Percentiles rank a stretch among this genome's conserved stretches.
Evolutionary conservation across 345 rosid species (phyloP).

Genomic region (Hevea brasiliensis): DNA sequence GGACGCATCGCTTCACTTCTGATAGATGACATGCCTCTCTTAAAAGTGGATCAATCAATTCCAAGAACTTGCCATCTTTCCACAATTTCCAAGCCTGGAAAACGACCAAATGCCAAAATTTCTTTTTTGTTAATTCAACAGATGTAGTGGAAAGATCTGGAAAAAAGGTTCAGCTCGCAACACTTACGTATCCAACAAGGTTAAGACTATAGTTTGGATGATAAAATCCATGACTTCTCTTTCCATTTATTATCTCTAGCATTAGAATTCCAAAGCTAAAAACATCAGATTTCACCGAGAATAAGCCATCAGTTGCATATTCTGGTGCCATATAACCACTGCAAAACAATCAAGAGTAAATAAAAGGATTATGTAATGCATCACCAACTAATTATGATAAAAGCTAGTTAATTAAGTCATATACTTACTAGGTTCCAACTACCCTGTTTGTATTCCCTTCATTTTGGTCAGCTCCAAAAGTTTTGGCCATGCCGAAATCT

Average conservation of each 20-base stretch:
- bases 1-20: too few relatives aligned
- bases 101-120: not conserved
- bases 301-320: constrained; percentile 15
- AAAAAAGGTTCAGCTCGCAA: not conserved
- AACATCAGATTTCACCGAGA: constrained; percentile 18
- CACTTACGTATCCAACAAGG: constrained; percentile 16
- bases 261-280: constrained; percentile 16
- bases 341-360: not conserved
- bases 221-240: constrained; percentile 10
- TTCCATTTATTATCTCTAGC: constrained; percentile 19
- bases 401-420: not conserved
- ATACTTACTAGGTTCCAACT: constrained; percentile 12
- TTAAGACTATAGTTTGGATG: not conserved
- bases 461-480: not conserved
- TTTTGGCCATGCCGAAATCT: constrained; percentile 16
- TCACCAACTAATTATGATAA: not conserved
- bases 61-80: too few relatives aligned
- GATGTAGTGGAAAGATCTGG: too few relatives aligned
- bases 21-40: too few relatives aligned
- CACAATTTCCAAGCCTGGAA: constrained; percentile 4
- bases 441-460: constrained; percentile 10
- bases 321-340: constrained; percentile 19
- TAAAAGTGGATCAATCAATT: too few relatives aligned
- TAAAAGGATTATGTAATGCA: not conserved
- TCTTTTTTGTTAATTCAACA: not conserved